These are phyloP conservation scores for Pseudocercospora eumusae DNA, from an alignment of 2,329 filamentous ascomycete species.

Conservation along the genomic window DNA sequence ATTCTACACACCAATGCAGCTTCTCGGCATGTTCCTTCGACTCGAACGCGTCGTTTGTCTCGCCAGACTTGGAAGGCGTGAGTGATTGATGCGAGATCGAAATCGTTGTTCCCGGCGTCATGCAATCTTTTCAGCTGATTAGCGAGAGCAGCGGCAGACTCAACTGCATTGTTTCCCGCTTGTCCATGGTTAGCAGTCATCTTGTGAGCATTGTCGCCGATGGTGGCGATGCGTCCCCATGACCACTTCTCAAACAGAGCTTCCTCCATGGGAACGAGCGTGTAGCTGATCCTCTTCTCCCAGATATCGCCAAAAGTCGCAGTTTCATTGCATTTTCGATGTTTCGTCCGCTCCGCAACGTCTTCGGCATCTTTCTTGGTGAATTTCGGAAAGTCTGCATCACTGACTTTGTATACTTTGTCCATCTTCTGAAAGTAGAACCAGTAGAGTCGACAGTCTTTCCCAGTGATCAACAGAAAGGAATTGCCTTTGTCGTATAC, in stretches of 20 bases:
- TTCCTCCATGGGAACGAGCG: constrained; percentile 36
- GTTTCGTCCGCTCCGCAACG: constrained; percentile 33
- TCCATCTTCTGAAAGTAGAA: constrained; percentile 41
- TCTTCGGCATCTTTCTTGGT: constrained; percentile 39
- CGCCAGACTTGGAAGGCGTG: constrained; percentile 27
- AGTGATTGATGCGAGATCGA: background rate
- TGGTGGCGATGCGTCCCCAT: constrained; percentile 31
- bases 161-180: constrained; percentile 32
- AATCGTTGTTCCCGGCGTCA: constrained; percentile 5
- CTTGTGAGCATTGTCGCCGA: constrained; percentile 35
- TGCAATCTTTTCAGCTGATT: constrained; percentile 28
- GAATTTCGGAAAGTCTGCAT: constrained; percentile 40
- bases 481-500: constrained; percentile 32
- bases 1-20: constrained; percentile 28
- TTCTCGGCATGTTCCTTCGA: constrained; percentile 22
- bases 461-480: constrained; percentile 38
- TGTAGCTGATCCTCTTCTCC: constrained; percentile 33
- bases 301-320: constrained; percentile 40
- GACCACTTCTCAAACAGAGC: constrained; percentile 32
- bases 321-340: constrained; percentile 30
- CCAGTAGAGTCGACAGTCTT: constrained; percentile 41
- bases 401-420: constrained; percentile 32
- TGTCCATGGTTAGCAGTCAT: constrained; percentile 32
- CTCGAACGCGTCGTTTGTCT: constrained; percentile 24
- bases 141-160: constrained; percentile 32